Evolutionary conservation across 345 rosid genomes (phyloP).

Genomic region (Reutealis trisperma): DNA sequence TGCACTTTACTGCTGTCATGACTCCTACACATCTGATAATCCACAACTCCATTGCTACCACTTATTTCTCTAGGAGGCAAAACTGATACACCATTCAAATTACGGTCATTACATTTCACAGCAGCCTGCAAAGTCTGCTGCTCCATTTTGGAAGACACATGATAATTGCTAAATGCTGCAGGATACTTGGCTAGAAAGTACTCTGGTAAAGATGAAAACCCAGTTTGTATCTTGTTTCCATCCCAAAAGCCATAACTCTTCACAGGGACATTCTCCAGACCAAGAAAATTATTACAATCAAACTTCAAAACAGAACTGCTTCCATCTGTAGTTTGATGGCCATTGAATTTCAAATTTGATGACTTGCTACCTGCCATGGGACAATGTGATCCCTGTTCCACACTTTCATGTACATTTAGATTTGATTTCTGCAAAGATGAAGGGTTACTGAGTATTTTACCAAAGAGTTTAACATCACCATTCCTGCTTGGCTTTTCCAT

Average conservation of each 20-base stretch:
- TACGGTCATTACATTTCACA: conserved; percentile 35
- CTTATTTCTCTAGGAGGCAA: conserved; percentile 36
- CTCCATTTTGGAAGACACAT: conserved; percentile 39
- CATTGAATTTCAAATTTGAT: conserved; percentile 38
- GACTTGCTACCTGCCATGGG: conserved; percentile 40
- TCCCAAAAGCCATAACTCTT: conserved; percentile 86
- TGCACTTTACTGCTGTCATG: conserved; percentile 38
- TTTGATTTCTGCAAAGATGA: conserved; percentile 30
- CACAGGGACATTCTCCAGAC: conserved; percentile 59
- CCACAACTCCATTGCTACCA: conserved; percentile 45
- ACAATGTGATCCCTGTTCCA: conserved; percentile 36
- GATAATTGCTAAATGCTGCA: conserved; percentile 56
- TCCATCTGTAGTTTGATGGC: conserved; percentile 37
- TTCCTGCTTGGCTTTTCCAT: conserved; percentile 52
- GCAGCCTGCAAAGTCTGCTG: conserved; percentile 41
- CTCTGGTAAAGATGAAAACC: conserved; percentile 72
- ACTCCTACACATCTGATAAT: conserved; percentile 43
- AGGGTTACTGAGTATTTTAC: conserved; percentile 65
- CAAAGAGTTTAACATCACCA: conserved; percentile 83
- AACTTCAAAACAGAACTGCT: conserved; percentile 38
- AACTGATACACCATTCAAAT: conserved; percentile 36
- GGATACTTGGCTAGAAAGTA: conserved; percentile 74
- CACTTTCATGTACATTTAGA: conserved; percentile 33
- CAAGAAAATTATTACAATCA: conserved; percentile 46
- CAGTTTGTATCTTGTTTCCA: conserved; percentile 75